A percentile compares a stretch with the other conserved stretches of the same genome.
Conservation (phyloP, 164 flowering plant species). For the Stephania japonica region DNA sequence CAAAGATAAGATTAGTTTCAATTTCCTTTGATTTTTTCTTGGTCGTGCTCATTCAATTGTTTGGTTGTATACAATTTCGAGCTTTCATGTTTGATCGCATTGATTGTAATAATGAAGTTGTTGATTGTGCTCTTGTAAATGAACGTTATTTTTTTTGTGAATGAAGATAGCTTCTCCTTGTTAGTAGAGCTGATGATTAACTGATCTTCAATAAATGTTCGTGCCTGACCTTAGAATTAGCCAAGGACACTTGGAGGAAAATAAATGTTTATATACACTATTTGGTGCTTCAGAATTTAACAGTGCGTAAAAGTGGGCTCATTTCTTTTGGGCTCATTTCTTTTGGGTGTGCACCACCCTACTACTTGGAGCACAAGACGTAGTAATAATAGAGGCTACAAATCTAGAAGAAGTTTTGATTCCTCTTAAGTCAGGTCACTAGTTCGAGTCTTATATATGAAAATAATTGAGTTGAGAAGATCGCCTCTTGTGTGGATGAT, state of each 20-base stretch:
- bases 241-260: neutral
- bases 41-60: conserved; percentile 6
- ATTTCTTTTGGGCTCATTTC: too few species aligned
- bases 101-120: conserved; percentile 3
- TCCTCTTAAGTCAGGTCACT: too few species aligned
- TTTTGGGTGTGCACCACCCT: too few species aligned
- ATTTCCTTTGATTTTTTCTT: conserved; percentile 2
- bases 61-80: conserved; percentile 12
- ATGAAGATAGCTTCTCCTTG: neutral
- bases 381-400: too few species aligned
- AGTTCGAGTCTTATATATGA: too few species aligned
- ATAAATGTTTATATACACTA: neutral
- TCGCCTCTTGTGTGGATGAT: too few species aligned
- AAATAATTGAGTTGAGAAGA: too few species aligned
- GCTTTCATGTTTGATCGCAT: neutral
- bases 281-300: too few species aligned
- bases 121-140: neutral
- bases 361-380: too few species aligned
- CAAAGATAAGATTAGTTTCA: neutral
- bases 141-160: neutral
- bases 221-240: neutral
- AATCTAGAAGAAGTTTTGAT: too few species aligned
- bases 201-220: neutral
- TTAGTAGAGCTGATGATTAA: neutral
- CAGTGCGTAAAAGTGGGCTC: too few species aligned